Percentiles rank a stretch among this genome's conserved stretches.
Evolutionary conservation across 1,284 basidiomycete species (phyloP).

Genomic region (Leccinum discolor): DNA sequence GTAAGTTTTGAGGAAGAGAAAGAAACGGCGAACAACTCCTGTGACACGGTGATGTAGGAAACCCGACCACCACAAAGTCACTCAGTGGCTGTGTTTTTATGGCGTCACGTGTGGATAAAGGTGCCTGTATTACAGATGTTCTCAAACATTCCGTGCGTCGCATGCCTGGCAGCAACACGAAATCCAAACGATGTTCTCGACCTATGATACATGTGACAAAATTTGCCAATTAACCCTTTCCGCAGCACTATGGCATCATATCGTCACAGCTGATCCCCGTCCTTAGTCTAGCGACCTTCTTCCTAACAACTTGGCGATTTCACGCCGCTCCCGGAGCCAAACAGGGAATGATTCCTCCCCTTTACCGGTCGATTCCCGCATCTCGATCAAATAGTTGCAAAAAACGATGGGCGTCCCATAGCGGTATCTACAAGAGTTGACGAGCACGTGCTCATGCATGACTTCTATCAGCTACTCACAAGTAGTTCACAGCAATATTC

Average conservation of each 20-base stretch:
- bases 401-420: conserved; percentile 95
- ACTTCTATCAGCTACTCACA: conserved; percentile 47
- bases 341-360: conserved; percentile 67
- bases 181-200: not conserved
- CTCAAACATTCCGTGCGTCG: not conserved
- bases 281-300: conserved; percentile 72
- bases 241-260: not conserved
- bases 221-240: not conserved
- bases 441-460: conserved; percentile 6
- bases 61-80: conserved; percentile 5
- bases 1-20: not conserved
- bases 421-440: conserved; percentile 53
- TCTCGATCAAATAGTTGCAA: conserved; percentile 93
- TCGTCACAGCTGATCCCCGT: not conserved
- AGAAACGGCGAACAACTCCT: not conserved
- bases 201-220: not conserved
- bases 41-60: conserved; percentile 10
- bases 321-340: conserved; percentile 83
- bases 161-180: not conserved
- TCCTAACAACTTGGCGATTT: conserved; percentile 80
- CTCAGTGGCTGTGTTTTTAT: conserved; percentile 24
- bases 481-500: conserved; percentile 81
- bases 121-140: not conserved
- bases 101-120: conserved; percentile 21
- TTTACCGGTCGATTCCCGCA: conserved; percentile 43